phyloP scores from a whole-genome alignment of 306 rosid species.

The Vicia villosa region DNA sequence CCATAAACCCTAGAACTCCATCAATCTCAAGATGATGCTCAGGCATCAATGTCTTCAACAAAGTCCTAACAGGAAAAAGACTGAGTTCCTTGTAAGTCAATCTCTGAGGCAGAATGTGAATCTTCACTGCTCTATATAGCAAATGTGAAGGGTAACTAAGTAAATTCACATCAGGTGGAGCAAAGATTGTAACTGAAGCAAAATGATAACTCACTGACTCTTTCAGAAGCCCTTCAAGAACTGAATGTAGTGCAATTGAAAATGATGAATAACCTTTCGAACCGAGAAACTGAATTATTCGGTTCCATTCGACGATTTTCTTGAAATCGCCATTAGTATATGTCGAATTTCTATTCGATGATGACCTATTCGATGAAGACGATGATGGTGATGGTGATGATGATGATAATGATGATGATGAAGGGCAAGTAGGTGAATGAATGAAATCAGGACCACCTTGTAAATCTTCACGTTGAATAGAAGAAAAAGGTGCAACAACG shows the following conservation, averaged over 20 bases:
- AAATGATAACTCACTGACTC: constrained; percentile 41
- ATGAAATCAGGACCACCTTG: constrained; percentile 43
- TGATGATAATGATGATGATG: too few species aligned
- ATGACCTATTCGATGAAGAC: too few species aligned
- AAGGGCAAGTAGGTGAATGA: constrained; percentile 41
- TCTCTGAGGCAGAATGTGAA: constrained; percentile 73
- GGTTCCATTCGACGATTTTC: constrained; percentile 51
- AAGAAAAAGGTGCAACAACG: constrained; percentile 59
- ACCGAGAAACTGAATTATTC: constrained; percentile 51
- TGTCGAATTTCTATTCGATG: not conserved
- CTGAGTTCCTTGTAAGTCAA: constrained; percentile 46
- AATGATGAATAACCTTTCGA: constrained; percentile 58
- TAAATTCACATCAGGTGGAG: constrained; percentile 58
- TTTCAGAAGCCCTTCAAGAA: constrained; percentile 57
- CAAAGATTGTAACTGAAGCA: constrained; percentile 58
- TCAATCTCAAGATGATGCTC: constrained; percentile 52
- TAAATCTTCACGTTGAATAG: constrained; percentile 42
- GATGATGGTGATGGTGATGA: too few species aligned
- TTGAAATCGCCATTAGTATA: not conserved
- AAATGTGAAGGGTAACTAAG: constrained; percentile 39
- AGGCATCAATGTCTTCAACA: constrained; percentile 50
- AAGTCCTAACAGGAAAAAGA: constrained; percentile 42
- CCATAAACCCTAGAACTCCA: constrained; percentile 38
- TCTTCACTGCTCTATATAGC: constrained; percentile 60
- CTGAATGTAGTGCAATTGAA: constrained; percentile 49